Evolutionary conservation across 2,329 filamentous ascomycete genomes (phyloP), one percentile per base, ranked within the genome.

Genomic region (Metarhizium humberi): DNA sequence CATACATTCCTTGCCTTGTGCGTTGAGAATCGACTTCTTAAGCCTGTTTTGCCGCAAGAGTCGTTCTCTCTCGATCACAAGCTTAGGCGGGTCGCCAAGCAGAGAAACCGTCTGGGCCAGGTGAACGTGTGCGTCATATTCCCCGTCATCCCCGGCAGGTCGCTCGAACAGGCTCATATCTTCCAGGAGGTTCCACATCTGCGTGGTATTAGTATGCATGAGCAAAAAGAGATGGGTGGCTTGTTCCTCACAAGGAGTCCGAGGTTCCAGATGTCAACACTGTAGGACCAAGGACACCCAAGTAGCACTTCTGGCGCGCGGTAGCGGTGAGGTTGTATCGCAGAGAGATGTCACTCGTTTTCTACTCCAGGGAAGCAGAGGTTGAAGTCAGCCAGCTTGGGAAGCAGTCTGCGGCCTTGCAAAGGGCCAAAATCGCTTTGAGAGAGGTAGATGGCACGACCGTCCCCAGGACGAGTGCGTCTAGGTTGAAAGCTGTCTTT

Each of bases 151-250:
- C 32, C 56, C 61, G 14, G 56, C 59, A 20, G 58, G 58, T 1
- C 51, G 38, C 2, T 50, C 56, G 49, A 64, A 63, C 4, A 63
- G 36, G 43, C 47, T 61, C 11, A 55, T 51, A 47, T 58, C 46
- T 50, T 64, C 59, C 25, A 62, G n/a, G 11, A 63, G 50, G 51
- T 64, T 58, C 61, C 62, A 63, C 61, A 63, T 63, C 62, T 63
- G 48, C 29, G 13, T 16, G 48, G 51, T 57, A 52, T 55, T 46
- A 47, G 10, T 11, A 25, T 25, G 25, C 25, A 25, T 38, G 38
- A 6, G 29, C 29, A 25, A 13, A 43, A 40, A 36, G 29, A 32
- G 34, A 34, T 6, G 18, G 2, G 30, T 18, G 18, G n/a, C 10
- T 18, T 32, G 16, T n/a, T 49, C 42, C 54, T 58, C 48, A 63